A percentile compares a stretch with the other conserved stretches of the same genome.
These are phyloP conservation scores for Sporopachydermia cereana DNA, from an alignment of 1,139 yeast species.

Conservation along the genomic window DNA sequence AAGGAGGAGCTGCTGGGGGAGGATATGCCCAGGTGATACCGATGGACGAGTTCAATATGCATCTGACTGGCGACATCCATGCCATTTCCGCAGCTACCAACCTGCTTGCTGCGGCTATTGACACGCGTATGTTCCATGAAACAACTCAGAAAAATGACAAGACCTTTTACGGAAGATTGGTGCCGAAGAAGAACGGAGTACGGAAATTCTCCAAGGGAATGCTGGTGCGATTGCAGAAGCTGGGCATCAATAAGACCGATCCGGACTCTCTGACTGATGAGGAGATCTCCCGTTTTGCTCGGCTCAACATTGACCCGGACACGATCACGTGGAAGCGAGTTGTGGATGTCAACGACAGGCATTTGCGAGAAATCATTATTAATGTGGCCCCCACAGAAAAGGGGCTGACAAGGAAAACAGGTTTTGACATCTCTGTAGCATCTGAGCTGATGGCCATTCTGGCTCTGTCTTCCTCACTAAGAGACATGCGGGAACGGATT, in stretches of 20 bases:
- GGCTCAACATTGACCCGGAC: slow-evolving; percentile 87
- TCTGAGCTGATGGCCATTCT: slow-evolving; percentile 96
- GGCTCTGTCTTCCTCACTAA: slow-evolving; percentile 74
- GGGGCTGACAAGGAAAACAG: slow-evolving; percentile 81
- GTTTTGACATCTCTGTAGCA: slow-evolving; percentile 95
- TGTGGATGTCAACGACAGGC: slow-evolving; percentile 91
- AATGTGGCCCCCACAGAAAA: slow-evolving; percentile 94
- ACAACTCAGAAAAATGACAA: slow-evolving; percentile 74
- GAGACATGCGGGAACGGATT: slow-evolving; percentile 82
- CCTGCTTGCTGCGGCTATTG: slow-evolving; percentile 93
- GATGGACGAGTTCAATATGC: slow-evolving; percentile 98
- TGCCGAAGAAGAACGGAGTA: slow-evolving; percentile 75
- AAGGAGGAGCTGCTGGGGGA: slow-evolving; percentile 99
- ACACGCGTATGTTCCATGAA: slow-evolving; percentile 97
- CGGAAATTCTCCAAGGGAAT: slow-evolving; percentile 72
- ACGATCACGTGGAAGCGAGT: slow-evolving; percentile 96
- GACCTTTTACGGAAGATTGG: slow-evolving; percentile 75
- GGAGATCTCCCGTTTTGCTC: slow-evolving; percentile 64
- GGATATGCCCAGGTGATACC: slow-evolving; percentile 98
- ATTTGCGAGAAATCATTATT: slow-evolving; percentile 80
- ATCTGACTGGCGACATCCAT: slow-evolving; percentile 95
- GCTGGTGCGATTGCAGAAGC: slow-evolving; percentile 65
- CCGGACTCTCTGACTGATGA: slow-evolving; percentile 76
- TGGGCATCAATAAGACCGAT: slow-evolving; percentile 70
- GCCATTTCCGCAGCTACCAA: slow-evolving; percentile 95